phyloP scores from a whole-genome alignment of 345 rosid genomes.

The Bruguiera sexangula region DNA sequence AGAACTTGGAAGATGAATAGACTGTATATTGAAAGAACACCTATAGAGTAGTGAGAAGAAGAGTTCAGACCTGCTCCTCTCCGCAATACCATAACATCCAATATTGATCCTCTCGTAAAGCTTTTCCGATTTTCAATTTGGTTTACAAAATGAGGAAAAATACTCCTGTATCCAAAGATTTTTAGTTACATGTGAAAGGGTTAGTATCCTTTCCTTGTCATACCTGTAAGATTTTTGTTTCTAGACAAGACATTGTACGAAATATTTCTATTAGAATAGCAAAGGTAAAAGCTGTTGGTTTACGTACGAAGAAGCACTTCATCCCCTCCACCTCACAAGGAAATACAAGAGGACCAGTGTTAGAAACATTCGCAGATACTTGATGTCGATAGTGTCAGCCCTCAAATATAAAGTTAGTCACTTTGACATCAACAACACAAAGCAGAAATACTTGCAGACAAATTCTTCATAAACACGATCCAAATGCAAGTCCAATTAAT shows the following conservation, averaged over 20 bases:
- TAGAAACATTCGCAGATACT: constrained; percentile 68
- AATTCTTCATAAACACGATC: too few relatives aligned
- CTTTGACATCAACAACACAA: background rate
- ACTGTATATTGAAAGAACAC: too few relatives aligned
- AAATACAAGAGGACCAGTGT: constrained; percentile 35
- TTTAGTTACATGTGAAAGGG: background rate
- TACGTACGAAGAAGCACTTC: background rate
- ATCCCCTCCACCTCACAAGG: constrained; percentile 53
- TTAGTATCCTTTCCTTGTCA: background rate
- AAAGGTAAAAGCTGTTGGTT: background rate
- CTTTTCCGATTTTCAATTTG: too few relatives aligned
- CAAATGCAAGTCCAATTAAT: too few relatives aligned
- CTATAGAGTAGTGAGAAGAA: too few relatives aligned
- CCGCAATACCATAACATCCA: too few relatives aligned
- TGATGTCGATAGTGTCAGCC: constrained; percentile 27
- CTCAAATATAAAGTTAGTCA: background rate
- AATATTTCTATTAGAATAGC: background rate
- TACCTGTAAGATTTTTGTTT: background rate
- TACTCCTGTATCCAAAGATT: too few relatives aligned
- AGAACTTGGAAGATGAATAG: too few relatives aligned
- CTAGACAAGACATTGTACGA: background rate
- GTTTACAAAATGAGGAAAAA: too few relatives aligned
- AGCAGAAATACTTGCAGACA: too few relatives aligned
- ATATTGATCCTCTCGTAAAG: too few relatives aligned
- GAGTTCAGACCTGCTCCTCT: too few relatives aligned